Conservation (phyloP, 2,329 filamentous ascomycete species). For the Arthrobotrys iridis region DNA sequence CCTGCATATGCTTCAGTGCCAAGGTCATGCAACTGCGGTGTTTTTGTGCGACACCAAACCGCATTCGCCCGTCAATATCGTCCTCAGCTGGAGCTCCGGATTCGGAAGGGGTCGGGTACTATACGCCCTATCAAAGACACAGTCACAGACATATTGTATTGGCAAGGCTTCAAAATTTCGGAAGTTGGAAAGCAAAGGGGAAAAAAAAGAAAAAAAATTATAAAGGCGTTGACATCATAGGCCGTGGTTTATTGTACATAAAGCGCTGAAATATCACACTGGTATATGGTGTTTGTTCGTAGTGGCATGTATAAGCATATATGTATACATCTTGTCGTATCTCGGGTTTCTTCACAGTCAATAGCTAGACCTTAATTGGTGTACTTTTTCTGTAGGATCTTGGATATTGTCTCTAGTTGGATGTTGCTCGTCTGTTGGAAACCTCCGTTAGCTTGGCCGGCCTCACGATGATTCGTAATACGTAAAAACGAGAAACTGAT, state of each 20-base stretch:
- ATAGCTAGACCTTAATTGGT: slow-evolving; percentile 67
- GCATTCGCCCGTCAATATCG: slow-evolving; percentile 31
- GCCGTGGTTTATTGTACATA: background rate
- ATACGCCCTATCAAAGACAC: too few species aligned
- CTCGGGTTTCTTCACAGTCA: background rate
- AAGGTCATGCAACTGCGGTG: slow-evolving; percentile 39
- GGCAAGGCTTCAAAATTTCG: background rate
- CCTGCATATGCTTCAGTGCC: slow-evolving; percentile 35
- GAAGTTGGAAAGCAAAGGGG: too few species aligned
- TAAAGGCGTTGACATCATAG: background rate
- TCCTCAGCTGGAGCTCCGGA: slow-evolving; percentile 44
- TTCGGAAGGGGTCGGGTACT: slow-evolving; percentile 35
- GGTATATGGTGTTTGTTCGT: background rate
- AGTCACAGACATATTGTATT: background rate
- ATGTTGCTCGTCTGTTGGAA: slow-evolving; percentile 68
- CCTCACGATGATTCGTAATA: slow-evolving; percentile 55
- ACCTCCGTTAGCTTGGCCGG: slow-evolving; percentile 1
- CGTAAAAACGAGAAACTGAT: slow-evolving; percentile 55
- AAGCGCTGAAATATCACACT: background rate
- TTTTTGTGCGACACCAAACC: slow-evolving; percentile 44
- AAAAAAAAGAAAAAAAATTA: background rate
- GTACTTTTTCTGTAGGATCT: slow-evolving; percentile 75
- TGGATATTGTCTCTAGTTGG: slow-evolving; percentile 76
- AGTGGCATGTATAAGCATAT: background rate
- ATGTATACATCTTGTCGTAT: background rate